These are phyloP conservation scores for Ogataea parapolymorpha DNA, from an alignment of 805 yeast genomes.

Conservation along the genomic window DNA sequence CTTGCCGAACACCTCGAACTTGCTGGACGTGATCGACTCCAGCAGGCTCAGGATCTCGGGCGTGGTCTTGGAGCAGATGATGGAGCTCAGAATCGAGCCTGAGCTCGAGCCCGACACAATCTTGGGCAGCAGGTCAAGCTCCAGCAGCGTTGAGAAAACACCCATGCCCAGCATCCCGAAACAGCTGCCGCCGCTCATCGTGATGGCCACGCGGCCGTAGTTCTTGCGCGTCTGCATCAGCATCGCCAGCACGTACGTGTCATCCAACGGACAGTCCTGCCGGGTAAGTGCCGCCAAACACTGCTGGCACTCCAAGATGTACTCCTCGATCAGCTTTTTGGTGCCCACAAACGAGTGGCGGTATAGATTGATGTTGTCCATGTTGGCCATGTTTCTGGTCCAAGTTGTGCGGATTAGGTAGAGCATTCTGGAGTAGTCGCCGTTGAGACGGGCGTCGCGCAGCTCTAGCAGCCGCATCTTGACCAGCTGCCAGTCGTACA, in stretches of 20 bases:
- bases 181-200: conserved; percentile 95
- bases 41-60: conserved; percentile 63
- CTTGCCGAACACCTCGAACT: conserved; percentile 49
- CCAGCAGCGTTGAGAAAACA: conserved; percentile 74
- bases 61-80: conserved; percentile 75
- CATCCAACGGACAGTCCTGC: conserved; percentile 50
- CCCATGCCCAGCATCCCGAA: conserved; percentile 94
- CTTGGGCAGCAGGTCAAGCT: conserved; percentile 72
- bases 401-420: conserved; percentile 81
- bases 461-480: conserved; percentile 50
- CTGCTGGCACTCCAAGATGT: conserved; percentile 68
- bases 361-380: conserved; percentile 77
- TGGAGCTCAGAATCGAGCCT: conserved; percentile 91
- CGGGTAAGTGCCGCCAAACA: conserved; percentile 40
- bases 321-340: conserved; percentile 76
- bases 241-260: conserved; percentile 68
- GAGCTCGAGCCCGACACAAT: conserved; percentile 94
- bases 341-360: conserved; percentile 83
- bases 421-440: conserved; percentile 59
- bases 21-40: conserved; percentile 55
- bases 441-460: conserved; percentile 51
- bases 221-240: conserved; percentile 84
- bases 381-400: conserved; percentile 81
- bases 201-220: conserved; percentile 90
- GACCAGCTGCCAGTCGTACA: conserved; percentile 72